phyloP scores from a whole-genome alignment of 192 early-diverging fungal species.

The Coemansia sp. region DNA sequence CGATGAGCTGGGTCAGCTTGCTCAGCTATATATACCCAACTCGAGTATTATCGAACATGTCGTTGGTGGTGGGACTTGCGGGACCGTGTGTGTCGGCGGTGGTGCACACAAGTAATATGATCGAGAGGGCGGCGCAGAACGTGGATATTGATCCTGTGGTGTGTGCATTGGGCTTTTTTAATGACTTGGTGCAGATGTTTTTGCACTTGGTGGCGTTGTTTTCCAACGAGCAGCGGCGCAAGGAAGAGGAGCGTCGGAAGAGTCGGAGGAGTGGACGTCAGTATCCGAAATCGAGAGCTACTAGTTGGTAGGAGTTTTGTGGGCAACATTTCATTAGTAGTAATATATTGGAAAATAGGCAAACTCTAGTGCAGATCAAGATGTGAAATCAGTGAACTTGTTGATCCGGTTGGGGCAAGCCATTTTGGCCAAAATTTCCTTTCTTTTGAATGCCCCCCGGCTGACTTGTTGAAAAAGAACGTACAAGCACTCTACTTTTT shows the following conservation, averaged over 20 bases:
- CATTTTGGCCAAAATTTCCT: not conserved
- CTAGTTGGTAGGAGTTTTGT: too few species aligned
- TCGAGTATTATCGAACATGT: slow-evolving; percentile 3
- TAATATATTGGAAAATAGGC: too few species aligned
- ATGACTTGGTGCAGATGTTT: slow-evolving; percentile 26
- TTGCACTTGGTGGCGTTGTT: slow-evolving; percentile 14
- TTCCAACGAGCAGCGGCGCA: slow-evolving; percentile 10
- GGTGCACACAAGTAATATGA: slow-evolving; percentile 27
- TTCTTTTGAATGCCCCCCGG: not conserved
- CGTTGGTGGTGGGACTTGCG: slow-evolving; percentile 16
- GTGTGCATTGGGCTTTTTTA: slow-evolving; percentile 27
- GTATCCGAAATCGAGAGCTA: too few species aligned
- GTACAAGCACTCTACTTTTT: not conserved
- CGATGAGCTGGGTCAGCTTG: slow-evolving; percentile 22
- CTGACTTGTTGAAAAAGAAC: not conserved
- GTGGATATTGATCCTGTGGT: slow-evolving; percentile 22
- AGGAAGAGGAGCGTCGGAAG: not conserved
- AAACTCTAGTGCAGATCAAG: not conserved
- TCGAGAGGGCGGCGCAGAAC: slow-evolving; percentile 19
- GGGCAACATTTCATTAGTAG: too few species aligned
- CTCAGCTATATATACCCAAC: slow-evolving; percentile 23
- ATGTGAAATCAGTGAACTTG: not conserved
- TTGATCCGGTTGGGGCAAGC: slow-evolving; percentile 1
- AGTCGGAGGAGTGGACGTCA: too few species aligned
- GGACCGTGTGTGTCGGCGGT: slow-evolving; percentile 24